Evolutionary conservation across 768 basidiomycete species (phyloP).

Genomic region (Tulasnella sp.): DNA sequence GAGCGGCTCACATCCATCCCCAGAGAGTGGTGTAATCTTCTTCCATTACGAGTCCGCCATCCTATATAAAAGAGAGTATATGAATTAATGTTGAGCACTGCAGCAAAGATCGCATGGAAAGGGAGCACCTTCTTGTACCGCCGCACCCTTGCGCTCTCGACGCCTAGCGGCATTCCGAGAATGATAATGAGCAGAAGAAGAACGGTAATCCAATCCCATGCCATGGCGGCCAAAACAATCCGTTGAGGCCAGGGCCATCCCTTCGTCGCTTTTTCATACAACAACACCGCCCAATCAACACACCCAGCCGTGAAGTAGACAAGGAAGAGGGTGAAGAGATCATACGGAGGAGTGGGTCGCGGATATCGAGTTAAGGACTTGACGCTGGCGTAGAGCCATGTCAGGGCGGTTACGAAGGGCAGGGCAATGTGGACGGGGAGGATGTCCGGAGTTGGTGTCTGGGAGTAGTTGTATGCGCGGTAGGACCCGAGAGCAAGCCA

Average conservation of each 20-base stretch:
- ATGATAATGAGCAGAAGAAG: constrained; percentile 53
- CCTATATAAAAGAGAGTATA: not conserved
- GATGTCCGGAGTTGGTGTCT: not conserved
- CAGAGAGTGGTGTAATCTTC: constrained; percentile 77
- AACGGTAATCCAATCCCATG: constrained; percentile 53
- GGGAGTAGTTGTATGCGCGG: constrained; percentile 47
- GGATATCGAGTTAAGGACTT: constrained; percentile 59
- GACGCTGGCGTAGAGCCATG: constrained; percentile 53
- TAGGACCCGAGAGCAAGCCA: constrained; percentile 69
- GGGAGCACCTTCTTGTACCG: constrained; percentile 66
- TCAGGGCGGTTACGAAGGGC: constrained; percentile 53
- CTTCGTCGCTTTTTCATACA: constrained; percentile 56
- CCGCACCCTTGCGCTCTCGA: constrained; percentile 60
- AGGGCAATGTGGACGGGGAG: constrained; percentile 9
- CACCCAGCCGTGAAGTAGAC: constrained; percentile 52
- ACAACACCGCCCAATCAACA: constrained; percentile 56
- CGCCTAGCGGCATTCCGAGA: constrained; percentile 64
- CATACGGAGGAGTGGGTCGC: constrained; percentile 60
- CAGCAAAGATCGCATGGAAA: not conserved
- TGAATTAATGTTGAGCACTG: not conserved
- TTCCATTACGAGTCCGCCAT: constrained; percentile 50
- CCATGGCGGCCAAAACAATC: constrained; percentile 40
- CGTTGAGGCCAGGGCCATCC: constrained; percentile 51
- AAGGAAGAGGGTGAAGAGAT: constrained; percentile 63
- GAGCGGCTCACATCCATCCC: constrained; percentile 38